These are phyloP conservation scores for Strobilomyces confusus DNA, from an alignment of 768 basidiomycete genomes.

Conservation along the genomic window DNA sequence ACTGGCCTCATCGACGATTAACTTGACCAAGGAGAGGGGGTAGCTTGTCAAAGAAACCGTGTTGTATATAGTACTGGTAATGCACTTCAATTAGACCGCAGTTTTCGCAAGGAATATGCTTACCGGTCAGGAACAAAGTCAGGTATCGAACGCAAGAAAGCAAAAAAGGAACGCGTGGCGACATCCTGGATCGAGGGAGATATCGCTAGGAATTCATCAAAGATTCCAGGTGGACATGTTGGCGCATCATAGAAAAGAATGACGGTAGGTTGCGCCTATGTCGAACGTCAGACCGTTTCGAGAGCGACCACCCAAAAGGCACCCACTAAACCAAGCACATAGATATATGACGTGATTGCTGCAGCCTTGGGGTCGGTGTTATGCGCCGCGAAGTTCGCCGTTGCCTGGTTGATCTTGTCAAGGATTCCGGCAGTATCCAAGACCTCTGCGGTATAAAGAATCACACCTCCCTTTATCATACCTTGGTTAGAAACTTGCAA, in stretches of 20 bases:
- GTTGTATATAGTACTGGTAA: no score
- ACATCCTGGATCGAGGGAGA: slow-evolving; percentile 1
- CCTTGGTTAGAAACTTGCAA: background rate
- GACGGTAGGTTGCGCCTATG: background rate
- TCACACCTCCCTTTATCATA: slow-evolving; percentile 46
- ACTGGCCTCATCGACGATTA: no score
- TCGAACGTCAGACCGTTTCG: background rate
- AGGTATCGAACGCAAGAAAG: slow-evolving; percentile 9
- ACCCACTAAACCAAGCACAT: background rate
- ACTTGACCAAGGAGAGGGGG: no score
- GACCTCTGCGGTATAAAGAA: slow-evolving; percentile 26
- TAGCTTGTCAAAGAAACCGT: no score
- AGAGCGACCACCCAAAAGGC: background rate
- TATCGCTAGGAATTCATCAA: slow-evolving; percentile 22
- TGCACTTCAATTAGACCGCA: background rate
- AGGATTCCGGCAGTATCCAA: background rate
- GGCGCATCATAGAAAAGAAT: background rate
- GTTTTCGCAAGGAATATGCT: background rate
- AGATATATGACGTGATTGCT: slow-evolving; percentile 30
- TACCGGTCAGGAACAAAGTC: background rate
- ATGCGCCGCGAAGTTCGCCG: slow-evolving; percentile 18
- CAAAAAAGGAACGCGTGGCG: slow-evolving; percentile 12
- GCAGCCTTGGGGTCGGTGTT: slow-evolving; percentile 22
- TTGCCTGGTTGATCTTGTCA: slow-evolving; percentile 16
- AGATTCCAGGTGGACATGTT: background rate